Evolutionary conservation across 208 protist genomes (phyloP).

Genomic region (Porcisia deanei): DNA sequence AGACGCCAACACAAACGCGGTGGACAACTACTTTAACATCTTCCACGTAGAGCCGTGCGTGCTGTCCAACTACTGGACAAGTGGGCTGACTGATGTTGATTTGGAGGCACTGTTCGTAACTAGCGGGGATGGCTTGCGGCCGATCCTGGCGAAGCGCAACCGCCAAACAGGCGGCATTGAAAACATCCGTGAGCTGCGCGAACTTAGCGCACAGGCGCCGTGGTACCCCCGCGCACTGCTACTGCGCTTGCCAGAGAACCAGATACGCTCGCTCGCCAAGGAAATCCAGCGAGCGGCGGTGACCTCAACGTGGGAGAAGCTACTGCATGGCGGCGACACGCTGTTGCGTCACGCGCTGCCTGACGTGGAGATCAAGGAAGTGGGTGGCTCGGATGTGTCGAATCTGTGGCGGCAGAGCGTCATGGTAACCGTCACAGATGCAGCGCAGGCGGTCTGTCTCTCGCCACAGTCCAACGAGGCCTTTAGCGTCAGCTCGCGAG

Average conservation of each 20-base stretch:
- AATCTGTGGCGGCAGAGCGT: slow-evolving; percentile 48
- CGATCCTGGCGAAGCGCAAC: slow-evolving; percentile 71
- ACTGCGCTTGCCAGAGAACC: slow-evolving; percentile 46
- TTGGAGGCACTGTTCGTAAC: slow-evolving; percentile 76
- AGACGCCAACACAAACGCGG: slow-evolving; percentile 12
- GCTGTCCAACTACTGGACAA: slow-evolving; percentile 78
- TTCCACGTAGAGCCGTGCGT: slow-evolving; percentile 81
- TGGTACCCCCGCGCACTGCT: slow-evolving; percentile 56
- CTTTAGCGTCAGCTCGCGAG: slow-evolving; percentile 48
- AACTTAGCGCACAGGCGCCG: slow-evolving; percentile 42
- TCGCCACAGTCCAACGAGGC: slow-evolving; percentile 76
- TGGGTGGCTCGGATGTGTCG: slow-evolving; percentile 14
- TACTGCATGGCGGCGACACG: slow-evolving; percentile 50
- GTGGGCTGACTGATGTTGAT: slow-evolving; percentile 56
- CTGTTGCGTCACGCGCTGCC: slow-evolving; percentile 42
- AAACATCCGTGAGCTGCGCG: slow-evolving; percentile 66
- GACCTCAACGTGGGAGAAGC: slow-evolving; percentile 50
- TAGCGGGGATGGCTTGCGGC: slow-evolving; percentile 51
- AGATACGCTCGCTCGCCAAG: slow-evolving; percentile 43
- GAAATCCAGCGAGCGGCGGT: slow-evolving; percentile 37
- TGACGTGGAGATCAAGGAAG: slow-evolving; percentile 27
- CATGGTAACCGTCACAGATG: slow-evolving; percentile 66
- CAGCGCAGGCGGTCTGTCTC: slow-evolving; percentile 57
- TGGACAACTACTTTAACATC: slow-evolving; percentile 70
- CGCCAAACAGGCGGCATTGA: slow-evolving; percentile 64